Base-by-base conservation (phyloP, 2,329 filamentous ascomycete genomes). In the Colletotrichum sojae region DNA sequence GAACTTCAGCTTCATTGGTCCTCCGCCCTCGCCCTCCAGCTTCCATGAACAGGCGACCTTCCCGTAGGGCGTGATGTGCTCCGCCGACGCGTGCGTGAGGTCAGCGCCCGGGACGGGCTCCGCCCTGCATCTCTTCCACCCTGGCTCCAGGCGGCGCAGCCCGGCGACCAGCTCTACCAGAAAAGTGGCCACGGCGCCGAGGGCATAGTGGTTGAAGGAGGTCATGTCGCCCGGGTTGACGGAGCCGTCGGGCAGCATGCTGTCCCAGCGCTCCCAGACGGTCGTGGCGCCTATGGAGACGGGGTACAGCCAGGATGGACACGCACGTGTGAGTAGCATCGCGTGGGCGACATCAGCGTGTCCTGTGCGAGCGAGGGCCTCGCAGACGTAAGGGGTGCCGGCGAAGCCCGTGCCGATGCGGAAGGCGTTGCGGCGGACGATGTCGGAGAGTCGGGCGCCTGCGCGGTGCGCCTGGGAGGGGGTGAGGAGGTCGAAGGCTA, bases 191-290 rank as follows among this genome's bases (percentile, higher is more conserved):
- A 83, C 78, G 5, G 78, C 76, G 0, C 81, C 80, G 16, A 82
- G 78, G 0, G 81, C 80, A 48, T 83, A 83, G 65, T 83, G 80
- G 55, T 84, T 82, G 51, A 82, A 80, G 13, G 77, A 80, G 0
- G 80, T 83, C 81, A 83, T 83, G 27, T 78, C 72, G 0, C 81
- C 78, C 0, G 79, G 76, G 59, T 83, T 83, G 45, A 83, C 76
- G 0, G 66, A 74, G 0, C 79, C 80, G 56, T 83, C 76, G 0
- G 79, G 76, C 9, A 80, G 64, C 71, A 83, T 77, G 18, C 75
- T 76, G 22, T 83, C 79, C 81, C 81, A 83, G 5, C 82, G 76
- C 71, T 83, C 82, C 82, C 80, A 83, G 1, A 80, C 77, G 0
- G 80, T 83, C 0, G 82, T 83, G 0, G 78, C 79, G 5, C 77